Evolutionary conservation across 2,329 filamentous ascomycete genomes (phyloP).

Genomic region (Lasiodiplodia theobromae): DNA sequence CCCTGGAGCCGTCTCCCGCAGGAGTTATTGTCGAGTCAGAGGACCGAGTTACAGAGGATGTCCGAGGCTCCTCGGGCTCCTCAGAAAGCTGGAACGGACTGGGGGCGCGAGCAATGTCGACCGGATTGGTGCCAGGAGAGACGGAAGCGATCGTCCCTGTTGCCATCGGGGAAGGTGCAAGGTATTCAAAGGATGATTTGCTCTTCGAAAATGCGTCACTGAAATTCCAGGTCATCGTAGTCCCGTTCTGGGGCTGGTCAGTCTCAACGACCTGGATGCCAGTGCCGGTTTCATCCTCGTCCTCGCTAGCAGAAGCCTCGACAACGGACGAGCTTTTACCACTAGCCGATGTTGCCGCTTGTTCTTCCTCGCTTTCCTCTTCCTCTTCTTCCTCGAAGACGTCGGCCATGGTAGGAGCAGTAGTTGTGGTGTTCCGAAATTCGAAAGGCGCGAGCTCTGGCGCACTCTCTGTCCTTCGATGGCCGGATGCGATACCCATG

Average conservation of each 20-base stretch:
- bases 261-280: conserved; percentile 57
- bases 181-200: conserved; percentile 7
- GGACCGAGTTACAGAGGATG: conserved; percentile 57
- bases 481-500: conserved; percentile 75
- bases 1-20: conserved; percentile 42
- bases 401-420: conserved; percentile 79
- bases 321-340: conserved; percentile 29
- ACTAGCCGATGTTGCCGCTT: conserved; percentile 44
- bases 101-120: conserved; percentile 32
- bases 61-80: conserved; percentile 56
- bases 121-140: conserved; percentile 13
- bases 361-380: conserved; percentile 58
- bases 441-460: conserved; percentile 82
- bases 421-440: conserved; percentile 58
- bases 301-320: conserved; percentile 33
- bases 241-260: conserved; percentile 48
- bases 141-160: conserved; percentile 7
- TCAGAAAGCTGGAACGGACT: conserved; percentile 54
- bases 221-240: conserved; percentile 53
- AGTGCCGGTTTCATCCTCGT: conserved; percentile 50
- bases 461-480: conserved; percentile 80
- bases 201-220: conserved; percentile 39
- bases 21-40: conserved; percentile 58
- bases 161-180: conserved; percentile 19
- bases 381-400: conserved; percentile 88